Conservation (phyloP, 805 yeast species). For the Helenozyma baotianmanensis region DNA sequence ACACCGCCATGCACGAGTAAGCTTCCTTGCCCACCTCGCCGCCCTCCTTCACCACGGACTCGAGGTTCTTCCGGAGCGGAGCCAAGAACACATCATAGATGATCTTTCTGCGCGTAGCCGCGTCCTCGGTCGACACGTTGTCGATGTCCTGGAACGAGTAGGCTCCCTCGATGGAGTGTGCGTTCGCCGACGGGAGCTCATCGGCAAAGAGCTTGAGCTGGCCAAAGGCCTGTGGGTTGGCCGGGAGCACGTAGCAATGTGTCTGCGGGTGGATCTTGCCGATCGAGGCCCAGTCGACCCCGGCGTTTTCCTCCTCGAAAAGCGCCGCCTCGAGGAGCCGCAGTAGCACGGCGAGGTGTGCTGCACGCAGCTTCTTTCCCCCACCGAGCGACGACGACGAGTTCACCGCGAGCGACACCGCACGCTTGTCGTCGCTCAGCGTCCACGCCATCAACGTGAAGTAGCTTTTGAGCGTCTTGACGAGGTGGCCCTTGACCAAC, state of each 20-base stretch:
- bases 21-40: slow-evolving; percentile 63
- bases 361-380: slow-evolving; percentile 33
- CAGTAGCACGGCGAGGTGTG: slow-evolving; percentile 40
- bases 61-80: slow-evolving; percentile 48
- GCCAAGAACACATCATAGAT: slow-evolving; percentile 49
- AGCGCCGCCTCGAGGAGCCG: slow-evolving; percentile 45
- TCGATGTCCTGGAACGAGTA: slow-evolving; percentile 36
- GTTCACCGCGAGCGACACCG: slow-evolving; percentile 32
- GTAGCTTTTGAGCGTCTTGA: slow-evolving; percentile 61
- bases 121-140: slow-evolving; percentile 56
- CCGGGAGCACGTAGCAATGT: slow-evolving; percentile 44
- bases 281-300: slow-evolving; percentile 14
- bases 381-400: slow-evolving; percentile 30
- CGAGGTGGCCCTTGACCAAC: slow-evolving; percentile 60
- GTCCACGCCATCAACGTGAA: slow-evolving; percentile 77
- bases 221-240: slow-evolving; percentile 58
- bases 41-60: slow-evolving; percentile 57
- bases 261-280: slow-evolving; percentile 44
- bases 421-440: slow-evolving; percentile 33
- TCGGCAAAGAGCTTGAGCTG: slow-evolving; percentile 55
- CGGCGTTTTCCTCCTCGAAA: slow-evolving; percentile 19
- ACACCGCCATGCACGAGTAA: slow-evolving; percentile 19
- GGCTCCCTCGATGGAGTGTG: slow-evolving; percentile 20
- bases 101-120: slow-evolving; percentile 48
- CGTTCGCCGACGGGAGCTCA: slow-evolving; percentile 20